Evolutionary conservation across 495 filamentous ascomycete genomes (phyloP).

Genomic region (Penicillium verhagenii): DNA sequence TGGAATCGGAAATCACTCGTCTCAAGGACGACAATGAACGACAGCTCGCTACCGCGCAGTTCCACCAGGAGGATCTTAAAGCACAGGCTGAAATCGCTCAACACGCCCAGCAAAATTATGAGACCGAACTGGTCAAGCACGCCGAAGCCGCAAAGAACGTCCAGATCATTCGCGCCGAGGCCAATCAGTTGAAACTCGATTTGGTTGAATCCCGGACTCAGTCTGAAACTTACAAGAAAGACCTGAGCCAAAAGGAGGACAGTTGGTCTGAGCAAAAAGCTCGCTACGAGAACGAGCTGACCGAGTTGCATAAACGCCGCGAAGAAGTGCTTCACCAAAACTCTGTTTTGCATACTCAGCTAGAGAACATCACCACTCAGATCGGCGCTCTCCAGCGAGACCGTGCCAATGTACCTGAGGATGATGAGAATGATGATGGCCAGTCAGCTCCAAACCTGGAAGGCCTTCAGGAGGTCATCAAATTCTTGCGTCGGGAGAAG

Average conservation of each 20-base stretch:
- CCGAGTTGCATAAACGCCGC: conserved; percentile 70
- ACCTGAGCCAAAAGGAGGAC: conserved; percentile 74
- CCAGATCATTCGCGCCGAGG: conserved; percentile 72
- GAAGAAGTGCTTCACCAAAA: conserved; percentile 85
- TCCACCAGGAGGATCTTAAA: conserved; percentile 85
- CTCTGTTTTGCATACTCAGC: conserved; percentile 79
- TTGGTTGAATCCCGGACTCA: conserved; percentile 68
- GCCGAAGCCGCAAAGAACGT: conserved; percentile 85
- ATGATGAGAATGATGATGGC: conserved; percentile 36
- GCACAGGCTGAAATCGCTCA: conserved; percentile 91
- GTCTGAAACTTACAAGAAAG: conserved; percentile 74
- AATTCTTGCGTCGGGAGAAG: conserved; percentile 90
- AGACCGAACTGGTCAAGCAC: conserved; percentile 89
- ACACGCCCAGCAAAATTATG: conserved; percentile 92
- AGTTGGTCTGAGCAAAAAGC: conserved; percentile 82
- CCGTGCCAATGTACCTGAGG: conserved; percentile 53
- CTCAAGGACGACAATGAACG: conserved; percentile 84
- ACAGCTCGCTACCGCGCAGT: conserved; percentile 69
- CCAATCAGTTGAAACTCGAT: conserved; percentile 77
- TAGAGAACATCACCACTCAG: conserved; percentile 77
- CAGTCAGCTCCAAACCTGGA: conserved; percentile 54
- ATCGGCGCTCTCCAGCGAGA: conserved; percentile 74
- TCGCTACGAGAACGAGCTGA: conserved; percentile 78
- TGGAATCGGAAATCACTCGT: conserved; percentile 74
- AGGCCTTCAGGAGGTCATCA: conserved; percentile 82